Conservation (phyloP, 257 asterid species). For the Solanum microdontum region DNA sequence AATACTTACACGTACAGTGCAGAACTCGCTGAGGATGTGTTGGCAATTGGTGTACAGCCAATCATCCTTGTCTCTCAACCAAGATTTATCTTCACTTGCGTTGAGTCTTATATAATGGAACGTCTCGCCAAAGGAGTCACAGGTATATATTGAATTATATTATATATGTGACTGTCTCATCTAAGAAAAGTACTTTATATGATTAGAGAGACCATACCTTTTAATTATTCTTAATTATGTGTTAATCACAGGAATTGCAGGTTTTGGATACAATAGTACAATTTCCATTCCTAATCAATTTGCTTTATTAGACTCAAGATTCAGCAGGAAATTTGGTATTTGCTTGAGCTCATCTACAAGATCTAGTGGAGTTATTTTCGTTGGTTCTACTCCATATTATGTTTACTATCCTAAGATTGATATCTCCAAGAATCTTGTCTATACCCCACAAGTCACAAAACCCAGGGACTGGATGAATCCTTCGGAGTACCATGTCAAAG, state of each 20-base stretch:
- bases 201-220: not conserved
- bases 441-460: not conserved
- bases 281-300: conserved; percentile 8
- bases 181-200: not conserved
- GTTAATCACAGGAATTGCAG: not conserved
- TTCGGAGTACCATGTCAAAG: conserved; percentile 12
- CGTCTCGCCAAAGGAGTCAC: conserved; percentile 14
- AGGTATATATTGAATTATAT: not conserved
- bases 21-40: conserved; percentile 50
- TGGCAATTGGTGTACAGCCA: conserved; percentile 29
- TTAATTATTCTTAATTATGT: not conserved
- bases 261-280: not conserved
- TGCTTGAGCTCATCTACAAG: not conserved
- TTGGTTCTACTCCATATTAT: not conserved
- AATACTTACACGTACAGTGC: conserved; percentile 20
- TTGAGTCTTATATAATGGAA: conserved; percentile 19
- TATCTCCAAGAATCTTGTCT: not conserved
- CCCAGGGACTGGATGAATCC: not conserved
- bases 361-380: not conserved
- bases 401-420: not conserved
- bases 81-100: conserved; percentile 38
- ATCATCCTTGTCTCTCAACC: conserved; percentile 30
- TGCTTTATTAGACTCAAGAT: not conserved
- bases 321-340: conserved; percentile 5
- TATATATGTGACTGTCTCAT: not conserved